phyloP scores from a whole-genome alignment of 1,284 basidiomycete species.

The Rhodofomes roseus region DNA sequence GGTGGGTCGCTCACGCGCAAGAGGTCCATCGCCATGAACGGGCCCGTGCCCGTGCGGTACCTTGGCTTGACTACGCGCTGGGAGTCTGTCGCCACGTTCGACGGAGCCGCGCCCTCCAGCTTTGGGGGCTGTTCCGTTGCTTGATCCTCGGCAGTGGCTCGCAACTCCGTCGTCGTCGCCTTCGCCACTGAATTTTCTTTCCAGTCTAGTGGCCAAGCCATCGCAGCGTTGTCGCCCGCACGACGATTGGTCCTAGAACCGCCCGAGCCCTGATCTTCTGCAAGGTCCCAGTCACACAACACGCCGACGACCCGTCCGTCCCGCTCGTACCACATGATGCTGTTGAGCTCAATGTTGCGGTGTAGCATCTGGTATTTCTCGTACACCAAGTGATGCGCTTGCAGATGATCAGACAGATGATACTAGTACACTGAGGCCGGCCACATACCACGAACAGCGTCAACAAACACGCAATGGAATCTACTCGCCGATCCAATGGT shows the following conservation, averaged over 20 bases:
- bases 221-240: neutral
- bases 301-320: slow-evolving; percentile 14
- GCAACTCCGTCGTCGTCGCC: no score
- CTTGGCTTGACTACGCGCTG: no score
- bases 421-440: neutral
- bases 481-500: no score
- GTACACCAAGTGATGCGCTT: slow-evolving; percentile 10
- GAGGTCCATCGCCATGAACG: slow-evolving; percentile 28
- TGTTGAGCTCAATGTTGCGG: slow-evolving; percentile 25
- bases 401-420: neutral
- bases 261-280: neutral
- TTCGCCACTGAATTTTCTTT: no score
- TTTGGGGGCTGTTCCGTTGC: no score
- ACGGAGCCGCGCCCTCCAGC: no score
- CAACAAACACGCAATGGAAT: neutral
- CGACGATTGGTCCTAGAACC: neutral
- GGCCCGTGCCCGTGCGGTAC: slow-evolving; percentile 21
- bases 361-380: slow-evolving; percentile 13
- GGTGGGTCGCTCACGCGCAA: slow-evolving; percentile 8
- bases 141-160: no score
- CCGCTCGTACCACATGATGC: slow-evolving; percentile 22
- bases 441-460: neutral
- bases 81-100: no score
- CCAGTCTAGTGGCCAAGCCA: no score
- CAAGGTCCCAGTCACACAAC: slow-evolving; percentile 26